Evolutionary conservation across 257 asterid species (phyloP).

Genomic region (Ehretia macrophylla): DNA sequence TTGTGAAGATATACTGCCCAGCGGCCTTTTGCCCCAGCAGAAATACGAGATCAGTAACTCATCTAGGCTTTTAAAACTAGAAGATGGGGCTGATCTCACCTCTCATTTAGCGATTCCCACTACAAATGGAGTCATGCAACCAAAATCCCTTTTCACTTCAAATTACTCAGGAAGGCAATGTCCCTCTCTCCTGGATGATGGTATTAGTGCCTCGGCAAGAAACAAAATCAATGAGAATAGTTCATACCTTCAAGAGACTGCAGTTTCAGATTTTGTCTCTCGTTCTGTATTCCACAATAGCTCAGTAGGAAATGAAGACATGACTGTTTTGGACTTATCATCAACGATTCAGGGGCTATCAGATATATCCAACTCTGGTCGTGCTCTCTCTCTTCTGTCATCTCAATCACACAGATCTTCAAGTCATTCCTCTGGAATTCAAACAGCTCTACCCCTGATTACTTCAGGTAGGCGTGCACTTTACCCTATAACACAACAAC

Average conservation of each 20-base stretch:
- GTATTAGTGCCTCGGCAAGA: constrained; percentile 3
- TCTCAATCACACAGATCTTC: constrained; percentile 28
- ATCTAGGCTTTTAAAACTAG: constrained; percentile 1
- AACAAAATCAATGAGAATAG: constrained; percentile 9
- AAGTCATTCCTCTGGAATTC: constrained; percentile 19
- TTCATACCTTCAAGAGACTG: constrained; percentile 6
- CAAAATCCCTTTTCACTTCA: background rate
- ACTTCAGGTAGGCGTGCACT: constrained; percentile 12
- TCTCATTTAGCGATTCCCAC: background rate
- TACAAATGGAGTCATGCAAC: background rate
- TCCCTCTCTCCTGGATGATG: constrained; percentile 7
- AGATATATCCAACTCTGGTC: constrained; percentile 14
- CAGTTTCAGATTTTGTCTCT: constrained; percentile 5
- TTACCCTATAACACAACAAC: constrained; percentile 1
- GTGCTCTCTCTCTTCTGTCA: constrained; percentile 94
- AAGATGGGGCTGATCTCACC: constrained; percentile 7
- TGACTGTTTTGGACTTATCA: background rate
- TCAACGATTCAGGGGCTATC: background rate
- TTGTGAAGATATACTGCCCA: constrained; percentile 1
- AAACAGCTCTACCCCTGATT: constrained; percentile 14
- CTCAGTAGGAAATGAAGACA: background rate
- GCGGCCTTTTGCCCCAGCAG: background rate
- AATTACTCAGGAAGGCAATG: constrained; percentile 6
- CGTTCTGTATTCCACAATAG: background rate
- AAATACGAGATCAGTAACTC: background rate